Conservation (phyloP, 352 stramenopile genomes). For the Peronospora destructor region DNA sequence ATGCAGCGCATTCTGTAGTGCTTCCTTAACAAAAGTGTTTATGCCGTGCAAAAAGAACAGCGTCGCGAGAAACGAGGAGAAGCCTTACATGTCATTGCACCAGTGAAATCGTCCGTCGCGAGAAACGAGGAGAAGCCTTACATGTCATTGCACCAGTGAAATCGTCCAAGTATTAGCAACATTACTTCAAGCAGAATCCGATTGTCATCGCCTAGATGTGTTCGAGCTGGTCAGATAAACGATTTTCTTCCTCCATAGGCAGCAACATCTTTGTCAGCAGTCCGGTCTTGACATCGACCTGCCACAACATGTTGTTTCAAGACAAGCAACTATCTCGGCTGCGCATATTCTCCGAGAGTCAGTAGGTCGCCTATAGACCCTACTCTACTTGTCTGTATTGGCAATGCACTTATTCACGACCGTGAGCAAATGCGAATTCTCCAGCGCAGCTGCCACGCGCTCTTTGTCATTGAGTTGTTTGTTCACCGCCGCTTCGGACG, state of each 20-base stretch:
- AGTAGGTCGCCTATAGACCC: not conserved
- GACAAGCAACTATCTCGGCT: not conserved
- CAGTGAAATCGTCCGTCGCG: too few species aligned
- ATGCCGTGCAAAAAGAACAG: too few species aligned
- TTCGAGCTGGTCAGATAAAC: constrained; percentile 3
- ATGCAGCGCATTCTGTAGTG: too few species aligned
- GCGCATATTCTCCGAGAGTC: constrained; percentile 1
- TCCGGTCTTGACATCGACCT: constrained; percentile 10
- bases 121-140: too few species aligned
- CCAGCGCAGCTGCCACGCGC: constrained; percentile 90
- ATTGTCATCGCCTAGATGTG: not conserved
- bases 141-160: too few species aligned
- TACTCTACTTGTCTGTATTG: constrained; percentile 78
- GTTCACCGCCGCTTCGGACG: constrained; percentile 92
- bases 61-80: too few species aligned
- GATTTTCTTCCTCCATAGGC: constrained; percentile 1
- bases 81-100: too few species aligned
- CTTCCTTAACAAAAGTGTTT: too few species aligned
- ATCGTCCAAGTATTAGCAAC: constrained; percentile 8
- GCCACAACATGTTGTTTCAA: not conserved
- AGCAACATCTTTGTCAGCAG: not conserved
- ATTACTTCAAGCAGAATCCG: not conserved
- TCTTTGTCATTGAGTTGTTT: constrained; percentile 98
- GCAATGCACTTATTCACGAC: constrained; percentile 96
- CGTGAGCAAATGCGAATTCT: constrained; percentile 93